phyloP scores from a whole-genome alignment of 163 green algal genomes.

The Chlorella variabilis region DNA sequence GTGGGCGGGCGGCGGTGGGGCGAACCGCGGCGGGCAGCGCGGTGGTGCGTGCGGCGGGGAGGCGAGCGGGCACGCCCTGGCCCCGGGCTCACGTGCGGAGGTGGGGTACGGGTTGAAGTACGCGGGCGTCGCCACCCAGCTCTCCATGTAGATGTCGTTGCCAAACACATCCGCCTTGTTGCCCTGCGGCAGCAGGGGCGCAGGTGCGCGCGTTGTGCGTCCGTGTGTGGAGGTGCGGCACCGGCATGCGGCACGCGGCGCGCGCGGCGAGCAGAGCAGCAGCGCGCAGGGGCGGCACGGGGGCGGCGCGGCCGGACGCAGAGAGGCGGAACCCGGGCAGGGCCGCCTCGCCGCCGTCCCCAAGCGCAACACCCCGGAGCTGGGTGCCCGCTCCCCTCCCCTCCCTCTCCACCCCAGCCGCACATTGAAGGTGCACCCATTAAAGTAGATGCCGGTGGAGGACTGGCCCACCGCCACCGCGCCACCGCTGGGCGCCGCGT shows the following conservation, averaged over 20 bases:
- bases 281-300: background rate
- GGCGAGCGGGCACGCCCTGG: too few relatives aligned
- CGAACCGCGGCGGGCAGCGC: too few relatives aligned
- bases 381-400: too few relatives aligned
- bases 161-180: conserved; percentile 49
- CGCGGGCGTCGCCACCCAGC: conserved; percentile 43
- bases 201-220: too few relatives aligned
- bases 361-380: background rate
- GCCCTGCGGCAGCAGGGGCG: conserved; percentile 20
- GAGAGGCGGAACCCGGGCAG: too few relatives aligned
- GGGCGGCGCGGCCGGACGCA: too few relatives aligned
- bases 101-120: conserved; percentile 49
- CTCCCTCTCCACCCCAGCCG: background rate
- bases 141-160: conserved; percentile 53
- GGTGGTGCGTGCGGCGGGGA: too few relatives aligned
- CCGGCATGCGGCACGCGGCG: too few relatives aligned
- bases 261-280: too few relatives aligned
- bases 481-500: conserved; percentile 35
- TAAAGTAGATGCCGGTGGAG: conserved; percentile 40
- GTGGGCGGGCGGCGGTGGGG: too few relatives aligned
- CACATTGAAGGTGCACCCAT: conserved; percentile 44
- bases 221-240: too few relatives aligned
- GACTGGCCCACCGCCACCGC: conserved; percentile 44
- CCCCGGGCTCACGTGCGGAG: conserved; percentile 8
- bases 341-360: too few relatives aligned